Evolutionary conservation across 768 basidiomycete species (phyloP).

Genomic region (Suillus plorans): DNA sequence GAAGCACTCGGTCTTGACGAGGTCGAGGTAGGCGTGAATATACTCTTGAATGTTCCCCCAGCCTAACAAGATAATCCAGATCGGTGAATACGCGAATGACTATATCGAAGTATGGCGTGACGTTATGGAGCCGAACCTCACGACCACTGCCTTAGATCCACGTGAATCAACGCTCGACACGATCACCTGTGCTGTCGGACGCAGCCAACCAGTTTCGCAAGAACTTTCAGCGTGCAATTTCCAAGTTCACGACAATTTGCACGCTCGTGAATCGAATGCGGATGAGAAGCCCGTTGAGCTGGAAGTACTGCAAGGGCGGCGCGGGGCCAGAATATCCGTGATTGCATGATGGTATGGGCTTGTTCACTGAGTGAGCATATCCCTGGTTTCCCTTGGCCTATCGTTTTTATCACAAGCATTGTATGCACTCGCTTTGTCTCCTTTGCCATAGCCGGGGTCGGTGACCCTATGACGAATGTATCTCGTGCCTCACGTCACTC

Average conservation of each 20-base stretch:
- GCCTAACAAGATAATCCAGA: constrained; percentile 33
- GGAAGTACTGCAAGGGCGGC: not conserved
- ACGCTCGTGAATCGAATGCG: not conserved
- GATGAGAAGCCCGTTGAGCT: constrained; percentile 4
- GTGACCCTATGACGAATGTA: not conserved
- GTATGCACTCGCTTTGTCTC: not conserved
- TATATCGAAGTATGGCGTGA: constrained; percentile 71
- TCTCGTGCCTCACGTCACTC: not conserved
- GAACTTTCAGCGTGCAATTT: not conserved
- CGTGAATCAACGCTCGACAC: constrained; percentile 9
- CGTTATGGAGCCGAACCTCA: constrained; percentile 51
- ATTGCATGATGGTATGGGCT: not conserved
- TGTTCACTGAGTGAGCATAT: not conserved
- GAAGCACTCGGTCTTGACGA: constrained; percentile 70
- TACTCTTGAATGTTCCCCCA: not conserved
- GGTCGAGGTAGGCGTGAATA: constrained; percentile 50
- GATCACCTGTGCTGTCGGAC: constrained; percentile 20
- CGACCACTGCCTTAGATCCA: constrained; percentile 5
- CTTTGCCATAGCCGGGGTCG: not conserved
- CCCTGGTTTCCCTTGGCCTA: not conserved
- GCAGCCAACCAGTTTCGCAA: constrained; percentile 30
- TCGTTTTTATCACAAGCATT: not conserved
- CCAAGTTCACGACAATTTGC: constrained; percentile 14
- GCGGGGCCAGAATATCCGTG: not conserved
- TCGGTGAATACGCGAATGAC: constrained; percentile 68